Conservation (phyloP, 2,329 filamentous ascomycete species). For the Fusarium sp. region DNA sequence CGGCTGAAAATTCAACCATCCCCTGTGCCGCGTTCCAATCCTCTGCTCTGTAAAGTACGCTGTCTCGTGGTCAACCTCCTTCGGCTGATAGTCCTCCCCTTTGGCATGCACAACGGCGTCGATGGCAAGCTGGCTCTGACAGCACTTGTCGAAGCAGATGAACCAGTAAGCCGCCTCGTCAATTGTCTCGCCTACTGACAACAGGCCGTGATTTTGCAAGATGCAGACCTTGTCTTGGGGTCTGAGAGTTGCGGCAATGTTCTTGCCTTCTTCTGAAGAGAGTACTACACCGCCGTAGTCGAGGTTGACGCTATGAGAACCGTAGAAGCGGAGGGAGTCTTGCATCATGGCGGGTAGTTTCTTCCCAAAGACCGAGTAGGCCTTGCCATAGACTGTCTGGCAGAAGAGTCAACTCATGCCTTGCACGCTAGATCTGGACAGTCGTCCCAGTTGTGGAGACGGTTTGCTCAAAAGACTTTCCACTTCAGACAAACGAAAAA, state of each 20-base stretch:
- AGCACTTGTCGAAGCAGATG: constrained; percentile 6
- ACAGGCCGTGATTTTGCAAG: constrained; percentile 23
- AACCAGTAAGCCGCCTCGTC: constrained; percentile 8
- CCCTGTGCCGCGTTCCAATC: neutral
- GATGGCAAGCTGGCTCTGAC: neutral
- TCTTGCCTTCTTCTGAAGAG: constrained; percentile 11
- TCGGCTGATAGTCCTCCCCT: neutral
- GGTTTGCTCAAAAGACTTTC: no score
- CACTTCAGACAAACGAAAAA: no score
- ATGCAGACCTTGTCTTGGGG: constrained; percentile 13
- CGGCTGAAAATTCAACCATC: constrained; percentile 1
- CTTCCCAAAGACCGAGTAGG: no score
- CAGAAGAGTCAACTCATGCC: no score
- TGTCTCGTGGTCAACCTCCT: neutral
- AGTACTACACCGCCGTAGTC: constrained; percentile 9
- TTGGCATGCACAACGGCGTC: no score
- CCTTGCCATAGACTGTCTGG: no score
- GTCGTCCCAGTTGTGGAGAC: no score
- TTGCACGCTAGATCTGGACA: no score
- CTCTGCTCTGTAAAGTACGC: neutral
- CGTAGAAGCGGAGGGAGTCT: no score
- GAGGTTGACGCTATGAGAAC: no score
- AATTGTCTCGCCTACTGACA: neutral
- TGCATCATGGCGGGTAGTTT: neutral
- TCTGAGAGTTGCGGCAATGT: constrained; percentile 18